Base-by-base conservation (phyloP, 768 basidiomycete genomes). In the Suillus variegatus region DNA sequence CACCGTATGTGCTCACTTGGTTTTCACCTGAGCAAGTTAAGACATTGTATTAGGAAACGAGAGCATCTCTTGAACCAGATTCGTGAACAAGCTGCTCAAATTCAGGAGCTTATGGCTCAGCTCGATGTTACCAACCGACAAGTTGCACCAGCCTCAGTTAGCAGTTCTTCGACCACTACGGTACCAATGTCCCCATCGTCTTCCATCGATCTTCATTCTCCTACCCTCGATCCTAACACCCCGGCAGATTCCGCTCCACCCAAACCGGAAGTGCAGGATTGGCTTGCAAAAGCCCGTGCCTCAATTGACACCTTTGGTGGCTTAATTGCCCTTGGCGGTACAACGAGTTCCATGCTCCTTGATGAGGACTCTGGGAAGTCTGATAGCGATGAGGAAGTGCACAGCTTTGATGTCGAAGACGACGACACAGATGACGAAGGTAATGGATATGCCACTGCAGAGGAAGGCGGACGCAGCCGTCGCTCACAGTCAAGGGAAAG, bases 31-130 rank as follows among this genome's bases (percentile, higher is more conserved):
- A 28, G 40, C 25, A 60, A 43, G 22, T 41, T 13, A 12, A 28
- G 25, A 35, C 66, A 62, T 51, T 64, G 44, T 43, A 52, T 28
- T 65, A 94, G 92, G 47, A 93, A 93, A 82, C 89, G 92, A 16
- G 92, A 93, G 71, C 82, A 89, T 69, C 82, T 94, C n/a, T 81
- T 93, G 62, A 88, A 84, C 65, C 83, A 92, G 75, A 93, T 94
- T 65, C 86, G 87, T 49, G 83, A 87, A 47, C 91, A 93, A 70
- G 90, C 90, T 13, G 80, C 85, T 10, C 84, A 89, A 76, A 94
- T 93, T 49, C 83, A 87, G 73, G 83, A 85, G 35, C 79, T 93
- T 56, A 92, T 92, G 88, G 78, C 81, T 0, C 83, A 90, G 73
- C 83, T 93, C 22, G 90, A 91, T 64, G 71, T 74, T 32, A 73